Evolutionary conservation across 345 rosid genomes (phyloP), one percentile per base, ranked within the genome.

Genomic region (Eucalyptus virginea): DNA sequence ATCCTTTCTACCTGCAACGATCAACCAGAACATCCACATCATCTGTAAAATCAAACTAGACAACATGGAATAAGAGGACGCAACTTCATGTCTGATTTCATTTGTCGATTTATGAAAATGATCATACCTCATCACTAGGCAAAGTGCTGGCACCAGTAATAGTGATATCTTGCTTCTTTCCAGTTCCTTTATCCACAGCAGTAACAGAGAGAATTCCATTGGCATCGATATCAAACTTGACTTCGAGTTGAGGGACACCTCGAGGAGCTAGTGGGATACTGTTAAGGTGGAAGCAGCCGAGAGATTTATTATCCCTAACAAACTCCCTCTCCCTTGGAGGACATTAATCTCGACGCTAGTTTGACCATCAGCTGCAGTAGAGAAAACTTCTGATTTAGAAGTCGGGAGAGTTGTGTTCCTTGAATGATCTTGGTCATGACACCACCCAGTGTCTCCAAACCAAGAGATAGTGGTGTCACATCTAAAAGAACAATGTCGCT

Each of bases 331-430:
- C 99, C 99, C 99, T 90, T 98, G 99, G 45, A 98, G 95, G 80
- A 98, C 99, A 87, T 98, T 98, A 49, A 98, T 98, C 92, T 98
- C 99, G 4, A 98, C 99, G 85, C 99, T 98, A 34, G 99, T 98
- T 91, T 98, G 99, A 45, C 99, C 99, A 92, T 98, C 99, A 4
- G 99, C 99, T 83, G 99, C 99, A 16, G 99, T 98, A 21, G 99
- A 98, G 90, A 98, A 98, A 58, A 98, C 99, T 92, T 98, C 99
- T 30, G 99, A 98, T 90, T 98, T 98, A 24, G 99, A 98, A 23
- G 99, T 97, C 42, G 99, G 99, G 44, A 98, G 89, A 4, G 99
- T 98, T 3, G 99, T 96, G 91, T 98, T 98, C 91, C 99, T 96
- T 5, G 99, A 86, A 98, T 98, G 87, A 97, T 97, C 93, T 98